A percentile compares a stretch with the other conserved stretches of the same genome.
Conservation (phyloP, 768 basidiomycete species). For the Lactarius indigo region DNA sequence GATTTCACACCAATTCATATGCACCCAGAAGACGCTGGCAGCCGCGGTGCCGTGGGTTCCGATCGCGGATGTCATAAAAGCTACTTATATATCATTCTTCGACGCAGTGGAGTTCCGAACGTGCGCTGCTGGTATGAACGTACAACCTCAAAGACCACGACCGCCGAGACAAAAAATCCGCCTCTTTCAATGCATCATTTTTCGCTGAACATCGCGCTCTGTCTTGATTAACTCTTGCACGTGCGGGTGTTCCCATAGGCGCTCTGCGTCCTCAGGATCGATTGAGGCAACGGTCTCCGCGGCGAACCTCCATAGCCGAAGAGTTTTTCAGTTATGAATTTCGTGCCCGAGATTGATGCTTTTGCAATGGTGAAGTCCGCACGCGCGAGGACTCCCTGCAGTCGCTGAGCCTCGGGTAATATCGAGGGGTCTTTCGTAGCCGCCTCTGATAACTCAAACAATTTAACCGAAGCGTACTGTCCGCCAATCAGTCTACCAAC, state of each 20-base stretch:
- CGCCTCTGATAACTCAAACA: conserved; percentile 60
- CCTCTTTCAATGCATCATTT: conserved; percentile 31
- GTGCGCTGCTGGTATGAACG: background rate
- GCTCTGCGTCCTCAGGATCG: conserved; percentile 48
- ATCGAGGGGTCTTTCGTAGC: conserved; percentile 52
- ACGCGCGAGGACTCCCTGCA: conserved; percentile 79
- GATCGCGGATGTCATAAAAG: background rate
- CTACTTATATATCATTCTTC: background rate
- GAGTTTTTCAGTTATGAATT: conserved; percentile 67
- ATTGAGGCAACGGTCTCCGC: conserved; percentile 74
- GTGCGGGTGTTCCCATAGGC: conserved; percentile 70
- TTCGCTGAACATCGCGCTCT: conserved; percentile 54
- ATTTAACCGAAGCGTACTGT: conserved; percentile 55
- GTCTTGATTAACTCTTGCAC: conserved; percentile 62
- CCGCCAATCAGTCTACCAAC: conserved; percentile 1
- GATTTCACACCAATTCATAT: background rate
- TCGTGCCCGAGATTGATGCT: conserved; percentile 77
- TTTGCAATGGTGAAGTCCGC: conserved; percentile 81
- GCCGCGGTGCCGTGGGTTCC: background rate
- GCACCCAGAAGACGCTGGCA: background rate
- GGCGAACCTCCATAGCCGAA: conserved; percentile 80
- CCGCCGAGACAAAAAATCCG: background rate
- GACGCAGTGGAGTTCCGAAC: background rate
- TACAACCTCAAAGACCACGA: background rate
- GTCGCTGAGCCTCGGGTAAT: conserved; percentile 62